These are phyloP conservation scores for Pseudocercospora ulei DNA, from an alignment of 2,329 filamentous ascomycete species.

Conservation along the genomic window DNA sequence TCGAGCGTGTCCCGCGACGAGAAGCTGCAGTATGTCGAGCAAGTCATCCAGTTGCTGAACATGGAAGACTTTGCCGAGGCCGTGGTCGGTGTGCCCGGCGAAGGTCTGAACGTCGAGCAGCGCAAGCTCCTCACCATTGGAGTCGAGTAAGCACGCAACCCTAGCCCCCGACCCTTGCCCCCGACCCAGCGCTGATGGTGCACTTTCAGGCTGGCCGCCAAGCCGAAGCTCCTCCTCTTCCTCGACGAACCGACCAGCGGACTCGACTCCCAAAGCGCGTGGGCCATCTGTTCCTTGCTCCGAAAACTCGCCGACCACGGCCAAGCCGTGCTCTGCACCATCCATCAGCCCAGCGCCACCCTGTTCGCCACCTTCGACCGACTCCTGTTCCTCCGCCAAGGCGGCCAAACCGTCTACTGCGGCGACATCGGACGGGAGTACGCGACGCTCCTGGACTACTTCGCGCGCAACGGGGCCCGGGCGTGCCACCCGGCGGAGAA, in stretches of 20 bases:
- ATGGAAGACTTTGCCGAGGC: slow-evolving; percentile 88
- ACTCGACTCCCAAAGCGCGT: slow-evolving; percentile 85
- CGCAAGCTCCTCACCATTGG: slow-evolving; percentile 78
- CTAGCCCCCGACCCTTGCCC: no score
- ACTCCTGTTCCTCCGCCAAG: slow-evolving; percentile 65
- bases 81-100: slow-evolving; percentile 78
- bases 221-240: slow-evolving; percentile 80
- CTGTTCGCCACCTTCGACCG: slow-evolving; percentile 85
- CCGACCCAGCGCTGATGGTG: no score
- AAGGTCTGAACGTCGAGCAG: slow-evolving; percentile 64
- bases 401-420: slow-evolving; percentile 72
- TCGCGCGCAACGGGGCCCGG: slow-evolving; percentile 60
- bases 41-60: slow-evolving; percentile 81
- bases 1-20: slow-evolving; percentile 60
- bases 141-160: no score
- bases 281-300: slow-evolving; percentile 79
- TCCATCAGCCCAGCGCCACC: slow-evolving; percentile 93
- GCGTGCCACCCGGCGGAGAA: slow-evolving; percentile 60
- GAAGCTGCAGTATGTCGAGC: slow-evolving; percentile 78
- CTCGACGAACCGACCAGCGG: slow-evolving; percentile 92
- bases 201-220: slow-evolving; percentile 80
- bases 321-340: slow-evolving; percentile 91
- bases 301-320: slow-evolving; percentile 83
- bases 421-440: slow-evolving; percentile 67
- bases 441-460: slow-evolving; percentile 59